Base-by-base conservation (phyloP, 192 early-diverging fungal species). In the Backusella mclennaniae region DNA sequence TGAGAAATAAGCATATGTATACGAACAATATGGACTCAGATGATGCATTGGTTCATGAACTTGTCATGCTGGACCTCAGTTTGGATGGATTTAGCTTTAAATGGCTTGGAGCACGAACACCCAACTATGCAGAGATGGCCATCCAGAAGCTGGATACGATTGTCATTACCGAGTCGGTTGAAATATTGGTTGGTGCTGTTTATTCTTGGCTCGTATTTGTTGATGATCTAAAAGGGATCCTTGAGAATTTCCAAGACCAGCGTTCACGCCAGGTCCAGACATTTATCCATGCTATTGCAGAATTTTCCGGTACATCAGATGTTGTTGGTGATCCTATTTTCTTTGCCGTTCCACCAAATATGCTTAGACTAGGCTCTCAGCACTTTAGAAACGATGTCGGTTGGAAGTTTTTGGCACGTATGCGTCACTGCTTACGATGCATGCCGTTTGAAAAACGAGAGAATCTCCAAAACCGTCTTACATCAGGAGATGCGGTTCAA, bases 321-420 rank as follows among this genome's bases (percentile, higher is more conserved):
- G 80, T 87, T 35, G 80, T 77, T 17, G 88, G 86, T 6, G 93
- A 93, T 80, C 91, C 93, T 6, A 67, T 80, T 5, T 94, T 94
- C 74, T 74, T 95, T 67, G 88, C 90, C 0, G 71, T 85, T 17
- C 92, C 93, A 4, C 91, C 89, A 4, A 83, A 84, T 29, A 81
- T 93, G 17, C 87, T 93, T 75, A 69, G 90, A 44, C 70, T 94
- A 4, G 92, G 91, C 12, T 84, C 88, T 8, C 77, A 86, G 35
- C 84, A 86, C 69, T 87, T 90, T 75, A 88, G 93, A 69, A 84
- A 83, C 29, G 92, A 95, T 76, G 85, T 85, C 49, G 91, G 91
- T 26, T 95, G 94, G 94, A 95, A 93, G 73, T 71, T 95, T 3
- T 67, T 95, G 7, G 83, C 83, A 14, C 89, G 91, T 70, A 82